Evolutionary conservation across 176 grass and related monocot species (phyloP).

Genomic region (Ampelocalamus luodianensis): DNA sequence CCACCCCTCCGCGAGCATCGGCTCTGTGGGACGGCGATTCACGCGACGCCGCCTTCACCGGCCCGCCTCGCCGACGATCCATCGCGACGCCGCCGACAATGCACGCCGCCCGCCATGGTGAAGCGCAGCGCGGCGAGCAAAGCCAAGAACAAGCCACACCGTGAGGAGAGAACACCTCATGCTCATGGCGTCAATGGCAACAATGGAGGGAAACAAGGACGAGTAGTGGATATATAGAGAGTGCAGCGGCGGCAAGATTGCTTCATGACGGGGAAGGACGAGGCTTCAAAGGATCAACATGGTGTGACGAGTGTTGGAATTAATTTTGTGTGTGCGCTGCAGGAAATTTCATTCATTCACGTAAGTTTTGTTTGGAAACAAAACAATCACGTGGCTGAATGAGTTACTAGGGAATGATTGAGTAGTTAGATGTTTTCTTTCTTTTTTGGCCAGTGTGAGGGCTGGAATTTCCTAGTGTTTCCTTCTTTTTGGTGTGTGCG

Average conservation of each 20-base stretch:
- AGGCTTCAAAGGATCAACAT: slow-evolving; percentile 52
- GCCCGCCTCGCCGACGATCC: slow-evolving; percentile 65
- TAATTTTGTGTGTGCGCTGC: too few relatives aligned
- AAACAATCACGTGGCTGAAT: too few relatives aligned
- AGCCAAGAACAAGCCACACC: slow-evolving; percentile 31
- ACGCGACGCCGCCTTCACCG: slow-evolving; percentile 95
- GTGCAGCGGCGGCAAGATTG: neutral
- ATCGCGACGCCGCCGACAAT: slow-evolving; percentile 78
- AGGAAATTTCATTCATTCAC: too few relatives aligned
- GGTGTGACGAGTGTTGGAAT: too few relatives aligned
- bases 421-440: too few relatives aligned
- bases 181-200: slow-evolving; percentile 35
- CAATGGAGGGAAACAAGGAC: neutral
- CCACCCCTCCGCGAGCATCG: slow-evolving; percentile 80
- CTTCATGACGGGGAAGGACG: slow-evolving; percentile 29
- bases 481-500: too few relatives aligned
- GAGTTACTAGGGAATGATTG: too few relatives aligned
- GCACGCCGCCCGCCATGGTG: neutral
- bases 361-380: too few relatives aligned
- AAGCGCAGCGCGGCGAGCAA: slow-evolving; percentile 3
- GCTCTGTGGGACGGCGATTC: slow-evolving; percentile 91
- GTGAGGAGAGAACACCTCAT: slow-evolving; percentile 16
- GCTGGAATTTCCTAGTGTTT: too few relatives aligned
- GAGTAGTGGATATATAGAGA: slow-evolving; percentile 47
- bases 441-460: too few relatives aligned